Percentiles rank a stretch among this genome's conserved stretches.
Conservation (phyloP, 169 alveolate species). For the Haemoproteus tartakovskyi region DNA sequence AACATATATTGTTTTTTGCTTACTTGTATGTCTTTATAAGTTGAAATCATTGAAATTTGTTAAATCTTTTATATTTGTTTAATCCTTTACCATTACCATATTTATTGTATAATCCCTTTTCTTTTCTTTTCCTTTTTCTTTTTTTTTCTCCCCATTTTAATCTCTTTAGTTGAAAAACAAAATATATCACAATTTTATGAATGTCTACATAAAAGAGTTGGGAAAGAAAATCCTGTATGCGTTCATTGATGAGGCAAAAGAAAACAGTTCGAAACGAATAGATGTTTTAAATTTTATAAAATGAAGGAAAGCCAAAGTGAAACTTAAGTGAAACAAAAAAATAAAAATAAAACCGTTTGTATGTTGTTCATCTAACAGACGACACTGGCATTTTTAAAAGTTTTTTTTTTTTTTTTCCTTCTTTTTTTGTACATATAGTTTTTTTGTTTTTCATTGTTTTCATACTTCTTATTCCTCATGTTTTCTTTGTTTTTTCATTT, state of each 20-base stretch:
- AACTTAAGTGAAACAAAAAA: background rate
- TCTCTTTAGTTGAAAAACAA: conserved; percentile 18
- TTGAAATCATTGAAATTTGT: background rate
- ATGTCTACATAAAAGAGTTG: conserved; percentile 31
- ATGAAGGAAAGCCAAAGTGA: background rate
- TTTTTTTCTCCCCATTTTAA: background rate
- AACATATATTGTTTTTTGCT: background rate
- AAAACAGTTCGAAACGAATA: conserved; percentile 10
- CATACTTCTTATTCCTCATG: too few species aligned
- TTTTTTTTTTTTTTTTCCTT: too few species aligned
- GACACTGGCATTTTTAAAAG: too few species aligned
- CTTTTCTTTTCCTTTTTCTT: background rate
- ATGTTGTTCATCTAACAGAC: too few species aligned
- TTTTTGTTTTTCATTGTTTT: too few species aligned
- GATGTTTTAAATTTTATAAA: conserved; percentile 4
- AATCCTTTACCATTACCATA: background rate
- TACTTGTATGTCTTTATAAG: background rate
- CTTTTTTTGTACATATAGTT: too few species aligned
- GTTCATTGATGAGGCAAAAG: conserved; percentile 17
- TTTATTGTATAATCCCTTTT: background rate
- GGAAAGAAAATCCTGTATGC: conserved; percentile 47
- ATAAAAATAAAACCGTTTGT: background rate
- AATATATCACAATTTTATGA: conserved; percentile 50
- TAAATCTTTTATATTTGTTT: background rate
- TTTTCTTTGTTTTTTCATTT: too few species aligned